phyloP scores from a whole-genome alignment of 257 asterid genomes.

The Solanum chmielewskii region DNA sequence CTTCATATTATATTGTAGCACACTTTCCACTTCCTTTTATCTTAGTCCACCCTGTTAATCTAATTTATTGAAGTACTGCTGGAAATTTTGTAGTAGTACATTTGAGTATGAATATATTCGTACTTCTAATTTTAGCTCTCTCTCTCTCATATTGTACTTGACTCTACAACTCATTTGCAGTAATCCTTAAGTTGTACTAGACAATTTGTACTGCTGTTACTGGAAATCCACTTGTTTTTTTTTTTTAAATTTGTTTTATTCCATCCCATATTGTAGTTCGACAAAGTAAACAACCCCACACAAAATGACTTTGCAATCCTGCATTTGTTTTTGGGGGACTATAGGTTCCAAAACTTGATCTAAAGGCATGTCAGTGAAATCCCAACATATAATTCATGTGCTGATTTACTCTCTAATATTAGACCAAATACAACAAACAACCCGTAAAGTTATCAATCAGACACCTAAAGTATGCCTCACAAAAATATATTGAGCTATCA shows the following conservation, averaged over 20 bases:
- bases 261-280: background rate
- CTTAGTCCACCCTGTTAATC: background rate
- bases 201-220: background rate
- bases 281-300: background rate
- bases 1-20: background rate
- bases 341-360: background rate
- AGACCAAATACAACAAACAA: background rate
- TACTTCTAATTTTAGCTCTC: background rate
- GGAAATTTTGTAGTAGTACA: background rate
- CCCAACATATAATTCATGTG: background rate
- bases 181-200: background rate
- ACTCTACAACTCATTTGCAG: background rate
- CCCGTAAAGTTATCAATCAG: background rate
- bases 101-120: background rate
- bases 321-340: background rate
- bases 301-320: background rate
- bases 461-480: background rate
- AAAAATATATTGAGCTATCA: background rate
- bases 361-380: background rate
- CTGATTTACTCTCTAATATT: background rate
- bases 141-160: background rate
- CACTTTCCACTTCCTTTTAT: background rate
- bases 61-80: background rate
- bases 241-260: background rate
- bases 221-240: background rate